Evolutionary conservation across 805 yeast species (phyloP), one percentile per base, ranked within the genome.

Genomic region (Ogataea parapolymorpha): DNA sequence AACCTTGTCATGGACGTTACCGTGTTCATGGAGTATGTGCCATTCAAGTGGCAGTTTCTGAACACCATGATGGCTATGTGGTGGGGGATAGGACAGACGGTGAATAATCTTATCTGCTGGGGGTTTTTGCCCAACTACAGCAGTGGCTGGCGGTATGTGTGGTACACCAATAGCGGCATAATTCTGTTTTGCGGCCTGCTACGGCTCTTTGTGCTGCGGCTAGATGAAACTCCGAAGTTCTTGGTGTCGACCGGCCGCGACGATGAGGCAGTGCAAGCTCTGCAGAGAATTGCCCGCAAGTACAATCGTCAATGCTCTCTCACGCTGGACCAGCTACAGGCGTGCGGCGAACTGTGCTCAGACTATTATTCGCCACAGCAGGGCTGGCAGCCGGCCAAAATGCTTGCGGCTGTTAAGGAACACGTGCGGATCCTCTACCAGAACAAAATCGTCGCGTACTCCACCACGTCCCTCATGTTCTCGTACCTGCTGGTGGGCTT

Each of bases 1-100:
- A 76, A 76, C 48, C 59, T 74, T 43, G 74, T 71, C 4, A 55
- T 74, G 37, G 78, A 74, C 20, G 20, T 18, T 7, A 18, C 20
- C 7, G 20, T 74, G 44, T 74, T 71, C 5, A 55, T 74, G 37
- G 78, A 74, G 48, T 72, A 69, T 42, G 57, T 75, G 43, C 80
- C 80, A 2, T 59, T 63, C 40, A 66, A 66, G 32, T 55, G 67
- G 9, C 22, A 20, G 22, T 18, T 18, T 18, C 20, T 48, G 75
- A 74, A 44, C 74, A 73, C 79, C 1, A 65, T 72, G 34, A 64
- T 76, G 52, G 75, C 79, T 16, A 28, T 28, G 31, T 8, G 75
- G 80, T 54, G 61, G 52, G 15, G 22, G 49, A 67, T 59, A 55
- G 56, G 8, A 66, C 55, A 15, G 35, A 61, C 32, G 75, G 82